These are phyloP conservation scores for Rhexocercosporidium sp. DNA, from an alignment of 2,329 filamentous ascomycete species.

Conservation along the genomic window DNA sequence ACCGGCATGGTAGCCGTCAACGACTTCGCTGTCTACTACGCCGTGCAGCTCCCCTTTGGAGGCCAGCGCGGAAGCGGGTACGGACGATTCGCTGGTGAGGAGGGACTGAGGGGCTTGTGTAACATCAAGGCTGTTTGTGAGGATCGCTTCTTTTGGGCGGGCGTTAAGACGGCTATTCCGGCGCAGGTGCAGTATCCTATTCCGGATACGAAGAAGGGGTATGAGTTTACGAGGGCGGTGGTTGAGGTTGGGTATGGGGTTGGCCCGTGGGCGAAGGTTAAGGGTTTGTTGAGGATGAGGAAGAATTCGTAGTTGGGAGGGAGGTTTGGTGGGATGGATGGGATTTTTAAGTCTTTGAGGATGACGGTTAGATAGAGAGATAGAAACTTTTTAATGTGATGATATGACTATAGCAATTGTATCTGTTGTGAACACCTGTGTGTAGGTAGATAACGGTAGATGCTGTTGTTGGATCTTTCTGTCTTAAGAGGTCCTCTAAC, in stretches of 20 bases:
- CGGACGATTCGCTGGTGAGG: constrained; percentile 88
- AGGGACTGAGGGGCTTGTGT: constrained; percentile 83
- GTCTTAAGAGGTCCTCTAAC: not conserved
- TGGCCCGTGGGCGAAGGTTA: constrained; percentile 35
- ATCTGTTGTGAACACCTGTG: no score
- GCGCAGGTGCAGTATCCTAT: constrained; percentile 83
- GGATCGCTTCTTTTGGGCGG: constrained; percentile 69
- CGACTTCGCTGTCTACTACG: constrained; percentile 93
- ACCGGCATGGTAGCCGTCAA: constrained; percentile 95
- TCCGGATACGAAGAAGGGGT: constrained; percentile 63
- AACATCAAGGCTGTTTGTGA: constrained; percentile 87
- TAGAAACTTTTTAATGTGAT: constrained; percentile 7
- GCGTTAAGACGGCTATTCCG: constrained; percentile 79
- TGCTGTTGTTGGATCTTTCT: not conserved
- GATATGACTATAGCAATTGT: not conserved
- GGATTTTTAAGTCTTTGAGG: not conserved
- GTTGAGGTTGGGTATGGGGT: constrained; percentile 65
- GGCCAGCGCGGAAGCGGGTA: constrained; percentile 82
- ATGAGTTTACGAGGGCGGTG: constrained; percentile 66
- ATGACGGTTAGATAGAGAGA: not conserved
- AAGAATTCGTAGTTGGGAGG: constrained; percentile 34
- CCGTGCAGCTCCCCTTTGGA: constrained; percentile 92
- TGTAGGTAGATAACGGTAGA: no score
- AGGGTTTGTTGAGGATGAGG: constrained; percentile 41
- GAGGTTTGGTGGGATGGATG: not conserved